Percentiles rank a stretch among this genome's conserved stretches.
phyloP scores from a whole-genome alignment of 805 yeast species.

The Scheffersomyces coipomensis region DNA sequence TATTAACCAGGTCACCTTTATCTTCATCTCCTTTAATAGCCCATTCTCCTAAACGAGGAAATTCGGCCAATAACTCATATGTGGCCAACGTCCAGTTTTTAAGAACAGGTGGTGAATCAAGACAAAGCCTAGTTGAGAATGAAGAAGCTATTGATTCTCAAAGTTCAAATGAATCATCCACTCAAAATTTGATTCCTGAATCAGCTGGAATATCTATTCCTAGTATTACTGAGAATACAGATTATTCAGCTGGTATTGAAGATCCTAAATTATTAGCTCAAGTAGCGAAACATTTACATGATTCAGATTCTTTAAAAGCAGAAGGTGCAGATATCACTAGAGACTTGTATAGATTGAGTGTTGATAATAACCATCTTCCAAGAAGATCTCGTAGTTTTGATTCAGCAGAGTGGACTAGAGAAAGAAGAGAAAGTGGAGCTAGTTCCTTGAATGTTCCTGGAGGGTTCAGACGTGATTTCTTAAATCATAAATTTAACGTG shows the following conservation, averaged over 20 bases:
- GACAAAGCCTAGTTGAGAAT: slow-evolving; percentile 4
- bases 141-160: slow-evolving; percentile 11
- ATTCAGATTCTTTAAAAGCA: slow-evolving; percentile 28
- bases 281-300: slow-evolving; percentile 37
- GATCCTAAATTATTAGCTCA: slow-evolving; percentile 32
- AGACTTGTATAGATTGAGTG: slow-evolving; percentile 35
- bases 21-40: slow-evolving; percentile 21
- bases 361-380: slow-evolving; percentile 4
- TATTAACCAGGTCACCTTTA: slow-evolving; percentile 27
- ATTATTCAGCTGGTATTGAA: slow-evolving; percentile 16
- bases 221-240: slow-evolving; percentile 15
- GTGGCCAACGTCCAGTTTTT: slow-evolving; percentile 17
- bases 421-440: slow-evolving; percentile 62
- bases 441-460: slow-evolving; percentile 76
- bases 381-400: slow-evolving; percentile 21
- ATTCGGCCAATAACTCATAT: slow-evolving; percentile 11
- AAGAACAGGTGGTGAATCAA: slow-evolving; percentile 9
- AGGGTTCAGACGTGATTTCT: slow-evolving; percentile 74
- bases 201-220: background rate
- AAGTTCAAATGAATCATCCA: slow-evolving; percentile 7
- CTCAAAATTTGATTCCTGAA: slow-evolving; percentile 1
- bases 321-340: slow-evolving; percentile 55
- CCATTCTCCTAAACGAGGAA: slow-evolving; percentile 16
- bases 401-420: slow-evolving; percentile 17
- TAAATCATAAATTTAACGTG: slow-evolving; percentile 38